Percentiles rank a stretch among this genome's conserved stretches.
phyloP scores from a whole-genome alignment of 176 grass and related monocot species.

The Cenchrus fungigraminus region DNA sequence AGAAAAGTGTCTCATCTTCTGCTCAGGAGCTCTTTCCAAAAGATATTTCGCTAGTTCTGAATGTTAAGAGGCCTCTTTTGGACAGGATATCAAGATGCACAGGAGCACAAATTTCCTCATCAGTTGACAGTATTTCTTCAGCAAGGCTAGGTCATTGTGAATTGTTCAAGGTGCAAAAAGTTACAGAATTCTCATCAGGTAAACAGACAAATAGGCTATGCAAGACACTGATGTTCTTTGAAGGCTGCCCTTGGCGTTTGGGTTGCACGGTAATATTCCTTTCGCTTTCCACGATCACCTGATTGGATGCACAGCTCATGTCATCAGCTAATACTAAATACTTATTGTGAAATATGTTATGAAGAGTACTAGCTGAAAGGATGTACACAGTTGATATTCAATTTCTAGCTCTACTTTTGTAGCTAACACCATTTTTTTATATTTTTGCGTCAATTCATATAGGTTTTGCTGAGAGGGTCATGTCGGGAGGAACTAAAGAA shows the following conservation, averaged over 20 bases:
- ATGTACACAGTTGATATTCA: slow-evolving; percentile 14
- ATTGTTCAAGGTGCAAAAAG: slow-evolving; percentile 76
- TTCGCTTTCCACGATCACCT: slow-evolving; percentile 23
- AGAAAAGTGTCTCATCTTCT: slow-evolving; percentile 87
- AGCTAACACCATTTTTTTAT: slow-evolving; percentile 21
- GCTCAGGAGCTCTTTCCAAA: slow-evolving; percentile 87
- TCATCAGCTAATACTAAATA: slow-evolving; percentile 20
- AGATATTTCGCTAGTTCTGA: slow-evolving; percentile 88
- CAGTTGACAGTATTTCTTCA: slow-evolving; percentile 62
- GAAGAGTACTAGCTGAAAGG: background rate
- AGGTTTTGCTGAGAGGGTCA: slow-evolving; percentile 88
- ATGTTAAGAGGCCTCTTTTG: slow-evolving; percentile 86
- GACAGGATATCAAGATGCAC: slow-evolving; percentile 95
- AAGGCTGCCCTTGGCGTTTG: slow-evolving; percentile 83
- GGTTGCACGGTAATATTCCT: slow-evolving; percentile 84
- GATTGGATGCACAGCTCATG: slow-evolving; percentile 24
- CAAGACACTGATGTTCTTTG: slow-evolving; percentile 98
- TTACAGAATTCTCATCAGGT: slow-evolving; percentile 55
- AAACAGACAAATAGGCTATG: slow-evolving; percentile 43
- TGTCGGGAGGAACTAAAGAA: slow-evolving; percentile 82
- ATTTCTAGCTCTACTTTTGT: slow-evolving; percentile 13
- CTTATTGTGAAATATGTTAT: slow-evolving; percentile 17
- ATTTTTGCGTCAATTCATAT: slow-evolving; percentile 19
- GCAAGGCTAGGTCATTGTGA: slow-evolving; percentile 74
- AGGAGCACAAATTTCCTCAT: slow-evolving; percentile 84